Evolutionary conservation across 2,329 filamentous ascomycete species (phyloP).

Genomic region (Herpotrichia juniperi): DNA sequence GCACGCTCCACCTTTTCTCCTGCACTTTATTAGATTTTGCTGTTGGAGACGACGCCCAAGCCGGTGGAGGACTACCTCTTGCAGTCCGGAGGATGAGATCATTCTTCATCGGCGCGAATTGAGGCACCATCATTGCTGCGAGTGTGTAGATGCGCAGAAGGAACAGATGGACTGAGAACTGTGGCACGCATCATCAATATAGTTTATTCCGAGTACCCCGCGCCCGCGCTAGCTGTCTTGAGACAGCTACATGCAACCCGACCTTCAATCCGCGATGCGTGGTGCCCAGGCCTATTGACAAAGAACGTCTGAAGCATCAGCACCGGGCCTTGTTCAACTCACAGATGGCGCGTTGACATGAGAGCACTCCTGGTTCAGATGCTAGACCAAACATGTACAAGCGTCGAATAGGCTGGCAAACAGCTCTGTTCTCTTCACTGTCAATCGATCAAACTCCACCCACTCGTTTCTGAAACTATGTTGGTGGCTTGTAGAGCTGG

Average conservation of each 20-base stretch:
- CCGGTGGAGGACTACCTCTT: constrained; percentile 65
- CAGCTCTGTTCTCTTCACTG: background rate
- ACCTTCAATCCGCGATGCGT: too few species aligned
- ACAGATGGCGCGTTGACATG: too few species aligned
- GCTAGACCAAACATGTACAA: background rate
- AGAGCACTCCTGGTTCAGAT: background rate
- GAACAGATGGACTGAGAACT: constrained; percentile 5
- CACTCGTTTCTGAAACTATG: background rate
- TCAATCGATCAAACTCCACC: background rate
- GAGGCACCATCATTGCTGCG: constrained; percentile 63
- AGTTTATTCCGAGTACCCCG: constrained; percentile 3
- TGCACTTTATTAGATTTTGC: constrained; percentile 48
- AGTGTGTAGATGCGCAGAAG: constrained; percentile 7
- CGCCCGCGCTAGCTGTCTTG: constrained; percentile 1
- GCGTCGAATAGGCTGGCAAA: background rate
- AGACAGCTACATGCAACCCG: background rate
- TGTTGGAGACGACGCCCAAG: background rate
- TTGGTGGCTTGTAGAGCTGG: background rate
- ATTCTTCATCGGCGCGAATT: constrained; percentile 88
- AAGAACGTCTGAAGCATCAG: too few species aligned
- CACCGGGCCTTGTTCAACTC: too few species aligned
- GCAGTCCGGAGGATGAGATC: constrained; percentile 90
- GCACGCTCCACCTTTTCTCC: constrained; percentile 90
- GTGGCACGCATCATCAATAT: constrained; percentile 11
- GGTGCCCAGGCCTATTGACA: too few species aligned